Conservation (phyloP, 1,284 basidiomycete genomes). For the Pyrrhoderma noxium region DNA sequence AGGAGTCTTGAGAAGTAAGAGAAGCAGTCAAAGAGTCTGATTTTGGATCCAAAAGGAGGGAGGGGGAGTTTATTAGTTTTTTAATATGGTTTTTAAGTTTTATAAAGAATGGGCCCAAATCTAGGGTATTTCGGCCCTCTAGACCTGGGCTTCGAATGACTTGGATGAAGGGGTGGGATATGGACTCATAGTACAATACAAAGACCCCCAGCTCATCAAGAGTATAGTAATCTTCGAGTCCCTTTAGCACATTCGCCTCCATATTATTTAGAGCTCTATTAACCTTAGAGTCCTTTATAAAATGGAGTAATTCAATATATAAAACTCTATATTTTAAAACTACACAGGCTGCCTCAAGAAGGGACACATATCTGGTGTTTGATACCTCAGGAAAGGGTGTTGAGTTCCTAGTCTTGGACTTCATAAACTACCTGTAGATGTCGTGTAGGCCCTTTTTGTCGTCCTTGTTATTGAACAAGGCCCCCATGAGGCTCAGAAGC, state of each 20-base stretch:
- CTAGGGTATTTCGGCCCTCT: conserved; percentile 20
- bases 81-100: conserved; percentile 21
- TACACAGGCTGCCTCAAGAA: conserved; percentile 24
- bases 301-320: conserved; percentile 23
- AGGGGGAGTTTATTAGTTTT: conserved; percentile 21
- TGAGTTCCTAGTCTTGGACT: background rate
- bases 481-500: conserved; percentile 24
- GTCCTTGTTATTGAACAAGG: conserved; percentile 30
- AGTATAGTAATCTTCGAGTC: conserved; percentile 27
- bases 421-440: conserved; percentile 22
- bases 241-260: conserved; percentile 28
- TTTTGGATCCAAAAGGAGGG: conserved; percentile 19
- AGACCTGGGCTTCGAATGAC: conserved; percentile 20
- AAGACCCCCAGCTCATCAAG: conserved; percentile 31
- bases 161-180: conserved; percentile 28
- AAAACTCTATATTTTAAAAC: conserved; percentile 21
- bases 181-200: conserved; percentile 26
- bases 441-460: conserved; percentile 29
- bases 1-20: conserved; percentile 7
- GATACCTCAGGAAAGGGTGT: conserved; percentile 23
- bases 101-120: conserved; percentile 25
- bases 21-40: conserved; percentile 2
- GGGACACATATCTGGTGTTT: conserved; percentile 29
- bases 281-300: conserved; percentile 25
- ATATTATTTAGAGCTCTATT: conserved; percentile 21